These are phyloP conservation scores for Herpotrichia juniperi DNA, from an alignment of 2,329 filamentous ascomycete species.

Conservation along the genomic window DNA sequence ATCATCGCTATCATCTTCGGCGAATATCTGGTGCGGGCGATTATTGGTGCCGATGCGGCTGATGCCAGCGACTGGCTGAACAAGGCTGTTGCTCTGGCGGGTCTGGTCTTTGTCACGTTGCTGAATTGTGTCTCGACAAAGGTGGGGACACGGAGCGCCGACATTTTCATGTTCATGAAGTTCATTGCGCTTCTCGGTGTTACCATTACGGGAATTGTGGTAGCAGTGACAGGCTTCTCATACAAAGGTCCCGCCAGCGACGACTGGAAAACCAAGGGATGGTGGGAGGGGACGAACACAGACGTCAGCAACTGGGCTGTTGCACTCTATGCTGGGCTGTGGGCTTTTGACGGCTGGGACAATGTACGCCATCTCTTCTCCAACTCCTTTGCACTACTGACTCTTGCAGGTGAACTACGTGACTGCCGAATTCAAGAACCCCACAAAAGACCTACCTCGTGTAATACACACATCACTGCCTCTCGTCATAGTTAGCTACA, in stretches of 20 bases:
- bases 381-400: conserved; percentile 7
- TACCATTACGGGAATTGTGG: conserved; percentile 85
- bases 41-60: conserved; percentile 84
- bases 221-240: conserved; percentile 84
- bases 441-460: conserved; percentile 84
- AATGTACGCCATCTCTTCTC: conserved; percentile 69
- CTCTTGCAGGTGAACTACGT: conserved; percentile 86
- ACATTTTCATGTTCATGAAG: conserved; percentile 96
- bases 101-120: conserved; percentile 76
- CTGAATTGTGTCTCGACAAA: conserved; percentile 92
- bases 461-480: conserved; percentile 98
- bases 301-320: conserved; percentile 89
- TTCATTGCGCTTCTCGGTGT: conserved; percentile 88
- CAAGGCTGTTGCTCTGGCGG: conserved; percentile 82
- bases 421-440: conserved; percentile 94
- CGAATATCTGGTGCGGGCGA: conserved; percentile 90
- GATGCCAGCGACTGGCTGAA: conserved; percentile 85
- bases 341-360: conserved; percentile 99
- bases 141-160: conserved; percentile 83
- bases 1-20: conserved; percentile 98
- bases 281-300: conserved; percentile 85
- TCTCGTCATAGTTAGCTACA: conserved; percentile 86
- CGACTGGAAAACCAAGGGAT: conserved; percentile 85
- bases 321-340: conserved; percentile 91
- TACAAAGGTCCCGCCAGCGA: conserved; percentile 74